phyloP scores from a whole-genome alignment of 805 yeast species.

The Starmerella apis region DNA sequence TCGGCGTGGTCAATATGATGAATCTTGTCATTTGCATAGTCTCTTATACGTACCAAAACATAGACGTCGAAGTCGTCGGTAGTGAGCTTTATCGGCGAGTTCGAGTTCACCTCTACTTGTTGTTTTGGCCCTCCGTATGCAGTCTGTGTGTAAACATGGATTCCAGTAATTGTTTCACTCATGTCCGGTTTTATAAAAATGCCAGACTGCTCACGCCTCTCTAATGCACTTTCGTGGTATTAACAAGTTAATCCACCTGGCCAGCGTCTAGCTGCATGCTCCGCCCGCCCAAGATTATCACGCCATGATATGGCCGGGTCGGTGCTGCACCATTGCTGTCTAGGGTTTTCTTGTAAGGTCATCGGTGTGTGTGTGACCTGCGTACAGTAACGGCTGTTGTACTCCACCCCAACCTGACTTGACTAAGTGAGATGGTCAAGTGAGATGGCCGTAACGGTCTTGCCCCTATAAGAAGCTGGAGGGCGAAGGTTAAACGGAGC shows the following conservation, averaged over 20 bases:
- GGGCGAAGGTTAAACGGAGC: no score
- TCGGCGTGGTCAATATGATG: constrained; percentile 13
- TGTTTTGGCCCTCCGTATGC: constrained; percentile 21
- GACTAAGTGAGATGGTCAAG: constrained; percentile 8
- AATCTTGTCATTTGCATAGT: constrained; percentile 32
- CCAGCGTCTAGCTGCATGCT: background rate
- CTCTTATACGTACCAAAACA: constrained; percentile 38
- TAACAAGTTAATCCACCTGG: no score
- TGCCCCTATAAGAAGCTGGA: no score
- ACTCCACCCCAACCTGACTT: background rate
- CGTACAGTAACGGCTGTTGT: constrained; percentile 1
- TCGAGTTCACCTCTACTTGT: constrained; percentile 40
- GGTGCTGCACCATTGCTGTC: background rate
- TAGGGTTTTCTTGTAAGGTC: constrained; percentile 1
- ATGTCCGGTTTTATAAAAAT: background rate
- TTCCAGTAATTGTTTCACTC: constrained; percentile 13
- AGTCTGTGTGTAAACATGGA: constrained; percentile 21
- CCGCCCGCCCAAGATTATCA: background rate
- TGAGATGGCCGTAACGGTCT: constrained; percentile 5
- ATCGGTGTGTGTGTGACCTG: no score
- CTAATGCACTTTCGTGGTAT: no score
- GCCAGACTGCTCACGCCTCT: background rate
- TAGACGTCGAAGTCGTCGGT: constrained; percentile 36
- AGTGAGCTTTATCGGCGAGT: constrained; percentile 32
- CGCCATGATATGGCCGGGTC: background rate